Base-by-base conservation (phyloP, 2,329 filamentous ascomycete species). In the Aureobasidium sp. region DNA sequence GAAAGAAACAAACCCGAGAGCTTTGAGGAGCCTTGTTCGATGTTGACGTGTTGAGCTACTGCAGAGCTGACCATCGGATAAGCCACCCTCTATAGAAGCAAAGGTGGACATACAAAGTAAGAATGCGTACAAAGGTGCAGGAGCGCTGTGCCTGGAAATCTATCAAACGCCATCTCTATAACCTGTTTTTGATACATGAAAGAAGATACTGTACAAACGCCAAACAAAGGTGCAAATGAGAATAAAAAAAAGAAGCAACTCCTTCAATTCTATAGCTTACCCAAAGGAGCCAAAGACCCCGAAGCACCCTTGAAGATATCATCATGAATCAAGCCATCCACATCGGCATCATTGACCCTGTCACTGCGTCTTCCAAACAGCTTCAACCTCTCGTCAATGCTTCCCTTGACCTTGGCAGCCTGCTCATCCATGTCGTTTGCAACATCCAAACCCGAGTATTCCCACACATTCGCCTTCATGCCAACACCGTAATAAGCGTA, bases 401-500 rank as follows among this genome's bases (percentile, higher is more conserved):
- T 57, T 44, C 57, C 53, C 42, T 57, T 54, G 17, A 64, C 60
- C 59, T 58, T 54, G 53, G 64, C 61, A 19, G 63, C 66, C 60
- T 68, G 62, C 34, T 58, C 58, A 38, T 70, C 67, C 64, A 70
- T 59, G 30, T 67, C 63, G 55, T 62, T 59, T 17, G 22, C 59
- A 10, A 63, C 61, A 27, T 66, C 61, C 47, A 70, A 35, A 54
- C 79, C 79, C 63, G 86, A 83, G 70, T 88, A 90, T 66, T 95
- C 88, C 83, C 87, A 98, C 45, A 97, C 80, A 68, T 98, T 96
- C 50, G 93, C 93, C 78, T 98, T 98, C 90, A 98, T 94, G 63
- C 93, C 93, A 35, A 97, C 85, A n/a, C 93, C 93, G 61, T 94
- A 88, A 68, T 93, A 95, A 37, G 90, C 88, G 66, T 96, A 86